These are phyloP conservation scores for Phellinidium pouzarii DNA, from an alignment of 1,284 basidiomycete genomes.

Conservation along the genomic window DNA sequence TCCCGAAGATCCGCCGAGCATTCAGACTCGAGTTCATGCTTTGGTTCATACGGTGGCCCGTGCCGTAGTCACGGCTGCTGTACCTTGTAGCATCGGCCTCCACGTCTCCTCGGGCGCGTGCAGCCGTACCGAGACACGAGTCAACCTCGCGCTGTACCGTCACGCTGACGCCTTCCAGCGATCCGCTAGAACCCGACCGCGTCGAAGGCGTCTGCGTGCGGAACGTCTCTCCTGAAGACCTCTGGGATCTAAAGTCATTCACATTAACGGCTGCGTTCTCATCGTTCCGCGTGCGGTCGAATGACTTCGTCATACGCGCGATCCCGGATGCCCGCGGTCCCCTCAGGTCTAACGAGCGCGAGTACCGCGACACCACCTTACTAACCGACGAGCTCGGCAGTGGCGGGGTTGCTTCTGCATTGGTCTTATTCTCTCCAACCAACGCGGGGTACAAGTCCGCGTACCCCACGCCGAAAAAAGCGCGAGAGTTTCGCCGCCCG, in stretches of 20 bases:
- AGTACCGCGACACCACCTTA: not conserved
- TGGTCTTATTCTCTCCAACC: not conserved
- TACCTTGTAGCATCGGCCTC: too few relatives aligned
- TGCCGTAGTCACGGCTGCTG: not conserved
- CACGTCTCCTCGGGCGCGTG: not conserved
- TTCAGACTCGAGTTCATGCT: too few relatives aligned
- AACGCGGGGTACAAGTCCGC: constrained; percentile 32
- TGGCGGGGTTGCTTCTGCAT: not conserved
- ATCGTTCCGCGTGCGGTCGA: not conserved
- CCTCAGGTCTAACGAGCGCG: not conserved
- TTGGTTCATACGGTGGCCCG: too few relatives aligned
- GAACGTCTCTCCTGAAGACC: not conserved
- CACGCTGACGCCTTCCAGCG: constrained; percentile 10
- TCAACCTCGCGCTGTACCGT: constrained; percentile 16
- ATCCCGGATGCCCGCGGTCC: not conserved
- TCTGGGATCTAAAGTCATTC: not conserved
- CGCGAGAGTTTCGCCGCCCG: too few relatives aligned
- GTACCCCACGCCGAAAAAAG: constrained; percentile 53
- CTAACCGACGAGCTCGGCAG: not conserved
- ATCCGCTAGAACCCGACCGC: not conserved
- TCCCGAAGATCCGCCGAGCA: not conserved
- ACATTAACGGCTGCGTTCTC: not conserved
- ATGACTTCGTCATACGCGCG: not conserved
- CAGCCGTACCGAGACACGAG: too few relatives aligned
- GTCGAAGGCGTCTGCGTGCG: not conserved